phyloP scores from a whole-genome alignment of 139 green algal genomes.

The Yamagishiella unicocca region DNA sequence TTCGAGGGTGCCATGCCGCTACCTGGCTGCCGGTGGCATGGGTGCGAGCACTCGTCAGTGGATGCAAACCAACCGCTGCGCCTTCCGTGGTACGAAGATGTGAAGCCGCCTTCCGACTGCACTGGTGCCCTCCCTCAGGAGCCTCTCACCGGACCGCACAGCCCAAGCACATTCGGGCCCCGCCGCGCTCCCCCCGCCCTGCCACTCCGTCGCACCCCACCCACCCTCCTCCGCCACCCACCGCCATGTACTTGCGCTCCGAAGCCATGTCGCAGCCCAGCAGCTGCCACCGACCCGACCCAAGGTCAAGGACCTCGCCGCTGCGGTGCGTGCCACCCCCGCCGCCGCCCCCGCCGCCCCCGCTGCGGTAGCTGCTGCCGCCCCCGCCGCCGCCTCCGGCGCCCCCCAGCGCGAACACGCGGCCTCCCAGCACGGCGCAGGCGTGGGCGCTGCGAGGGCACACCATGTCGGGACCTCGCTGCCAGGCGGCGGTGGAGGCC shows the following conservation, averaged over 20 bases:
- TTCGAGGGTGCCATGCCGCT: no score
- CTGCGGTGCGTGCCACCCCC: slow-evolving; percentile 36
- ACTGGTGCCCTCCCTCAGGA: no score
- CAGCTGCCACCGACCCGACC: slow-evolving; percentile 61
- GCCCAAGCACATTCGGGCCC: no score
- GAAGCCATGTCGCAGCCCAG: slow-evolving; percentile 48
- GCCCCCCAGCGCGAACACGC: slow-evolving; percentile 76
- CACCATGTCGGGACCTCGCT: slow-evolving; percentile 52
- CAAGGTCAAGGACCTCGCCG: slow-evolving; percentile 67
- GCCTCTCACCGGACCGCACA: no score
- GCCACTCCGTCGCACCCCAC: background rate
- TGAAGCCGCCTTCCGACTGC: no score
- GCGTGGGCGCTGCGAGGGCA: slow-evolving; percentile 61
- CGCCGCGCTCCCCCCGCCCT: background rate
- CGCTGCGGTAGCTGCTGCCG: background rate
- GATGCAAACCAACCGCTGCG: no score
- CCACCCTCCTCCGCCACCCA: background rate
- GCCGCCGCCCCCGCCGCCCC: slow-evolving; percentile 13
- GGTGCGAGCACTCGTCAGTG: no score
- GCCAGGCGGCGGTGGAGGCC: slow-evolving; percentile 43
- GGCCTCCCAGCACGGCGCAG: slow-evolving; percentile 50
- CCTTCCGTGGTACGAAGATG: no score
- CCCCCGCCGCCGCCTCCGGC: background rate
- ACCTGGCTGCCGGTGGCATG: no score
- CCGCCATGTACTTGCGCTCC: slow-evolving; percentile 73